These are phyloP conservation scores for Petasospora rhodanensis DNA, from an alignment of 1,139 yeast genomes.

Conservation along the genomic window DNA sequence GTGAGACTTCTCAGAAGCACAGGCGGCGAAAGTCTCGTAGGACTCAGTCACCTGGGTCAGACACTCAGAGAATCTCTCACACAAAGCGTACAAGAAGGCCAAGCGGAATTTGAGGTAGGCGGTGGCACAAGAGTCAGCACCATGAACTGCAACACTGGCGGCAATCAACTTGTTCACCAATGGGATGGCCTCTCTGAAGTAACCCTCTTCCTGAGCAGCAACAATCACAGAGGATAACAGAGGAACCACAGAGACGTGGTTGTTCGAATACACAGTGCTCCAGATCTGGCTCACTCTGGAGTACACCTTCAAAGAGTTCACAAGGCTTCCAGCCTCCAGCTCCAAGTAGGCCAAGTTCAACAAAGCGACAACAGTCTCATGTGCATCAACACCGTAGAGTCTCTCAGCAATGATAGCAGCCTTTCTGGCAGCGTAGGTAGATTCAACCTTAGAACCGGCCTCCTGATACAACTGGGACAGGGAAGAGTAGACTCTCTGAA, in stretches of 20 bases:
- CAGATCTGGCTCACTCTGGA: conserved; percentile 58
- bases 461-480: conserved; percentile 68
- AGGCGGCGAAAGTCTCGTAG: conserved; percentile 11
- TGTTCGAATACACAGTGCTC: conserved; percentile 46
- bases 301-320: conserved; percentile 61
- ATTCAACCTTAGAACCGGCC: conserved; percentile 50
- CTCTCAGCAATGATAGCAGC: conserved; percentile 76
- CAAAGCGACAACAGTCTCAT: conserved; percentile 68
- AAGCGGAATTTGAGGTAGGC: conserved; percentile 60
- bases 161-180: conserved; percentile 48
- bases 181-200: conserved; percentile 41
- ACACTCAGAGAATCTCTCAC: conserved; percentile 52
- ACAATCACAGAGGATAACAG: conserved; percentile 64
- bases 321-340: conserved; percentile 51
- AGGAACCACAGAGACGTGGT: conserved; percentile 67
- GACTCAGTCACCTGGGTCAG: conserved; percentile 15
- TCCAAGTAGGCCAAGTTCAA: conserved; percentile 75
- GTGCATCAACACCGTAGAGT: conserved; percentile 73
- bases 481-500: conserved; percentile 63
- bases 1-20: conserved; percentile 19
- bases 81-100: conserved; percentile 57
- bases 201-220: conserved; percentile 50
- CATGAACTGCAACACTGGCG: conserved; percentile 46
- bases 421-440: conserved; percentile 66
- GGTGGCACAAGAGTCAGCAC: conserved; percentile 52